phyloP scores from a whole-genome alignment of 2,329 filamentous ascomycete genomes.

The Neonectria punicea region DNA sequence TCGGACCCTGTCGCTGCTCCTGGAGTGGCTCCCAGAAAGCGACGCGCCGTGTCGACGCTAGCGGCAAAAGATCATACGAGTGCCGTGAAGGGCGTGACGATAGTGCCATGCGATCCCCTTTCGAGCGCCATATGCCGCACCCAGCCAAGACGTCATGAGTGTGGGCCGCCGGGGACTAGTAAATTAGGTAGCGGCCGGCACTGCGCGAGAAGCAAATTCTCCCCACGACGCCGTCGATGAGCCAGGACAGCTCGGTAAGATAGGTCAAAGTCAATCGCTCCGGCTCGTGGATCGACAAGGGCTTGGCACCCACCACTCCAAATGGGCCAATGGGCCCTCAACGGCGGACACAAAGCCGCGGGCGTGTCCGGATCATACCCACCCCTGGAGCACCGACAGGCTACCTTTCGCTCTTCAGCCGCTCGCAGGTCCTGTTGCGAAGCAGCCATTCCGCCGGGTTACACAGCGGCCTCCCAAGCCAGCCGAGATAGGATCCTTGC shows the following conservation, averaged over 20 bases:
- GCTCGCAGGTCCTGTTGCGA: conserved; percentile 7
- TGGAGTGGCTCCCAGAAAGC: conserved; percentile 38
- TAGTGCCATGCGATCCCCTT: conserved; percentile 36
- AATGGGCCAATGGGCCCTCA: conserved; percentile 7
- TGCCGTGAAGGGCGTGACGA: conserved; percentile 39
- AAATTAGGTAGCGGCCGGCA: conserved; percentile 40
- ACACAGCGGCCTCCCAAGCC: conserved; percentile 27
- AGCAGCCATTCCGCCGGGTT: conserved; percentile 16
- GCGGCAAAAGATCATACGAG: conserved; percentile 44
- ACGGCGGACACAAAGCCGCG: conserved; percentile 22
- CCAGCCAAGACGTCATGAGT: conserved; percentile 43
- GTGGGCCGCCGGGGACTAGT: conserved; percentile 39
- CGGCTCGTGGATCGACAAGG: conserved; percentile 38
- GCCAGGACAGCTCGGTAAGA: conserved; percentile 30
- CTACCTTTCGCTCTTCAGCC: conserved; percentile 7
- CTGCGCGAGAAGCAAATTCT: conserved; percentile 44
- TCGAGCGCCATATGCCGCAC: conserved; percentile 41
- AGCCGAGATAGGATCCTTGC: conserved; percentile 28
- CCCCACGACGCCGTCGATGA: conserved; percentile 31
- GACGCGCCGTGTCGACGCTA: conserved; percentile 36
- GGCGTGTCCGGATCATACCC: conserved; percentile 34
- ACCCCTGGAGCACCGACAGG: not conserved
- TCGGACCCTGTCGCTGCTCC: conserved; percentile 29
- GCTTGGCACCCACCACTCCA: conserved; percentile 30
- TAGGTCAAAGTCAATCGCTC: conserved; percentile 40